Evolutionary conservation across 345 rosid genomes (phyloP).

Genomic region (Litchi chinensis): DNA sequence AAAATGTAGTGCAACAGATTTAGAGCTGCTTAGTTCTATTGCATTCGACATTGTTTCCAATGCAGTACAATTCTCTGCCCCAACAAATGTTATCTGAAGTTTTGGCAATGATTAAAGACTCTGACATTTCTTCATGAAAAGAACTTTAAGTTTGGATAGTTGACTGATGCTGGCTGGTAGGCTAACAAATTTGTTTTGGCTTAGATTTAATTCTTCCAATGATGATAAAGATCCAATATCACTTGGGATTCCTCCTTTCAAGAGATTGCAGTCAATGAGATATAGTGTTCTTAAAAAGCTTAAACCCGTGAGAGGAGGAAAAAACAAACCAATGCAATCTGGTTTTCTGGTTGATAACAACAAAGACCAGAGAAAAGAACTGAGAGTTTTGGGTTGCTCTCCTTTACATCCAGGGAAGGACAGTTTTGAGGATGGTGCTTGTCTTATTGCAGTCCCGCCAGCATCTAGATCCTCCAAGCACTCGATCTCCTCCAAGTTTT

Average conservation of each 20-base stretch:
- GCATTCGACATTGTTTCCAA: constrained; percentile 10
- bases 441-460: too few relatives aligned
- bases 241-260: background rate
- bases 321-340: background rate
- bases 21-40: background rate
- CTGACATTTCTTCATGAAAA: too few relatives aligned
- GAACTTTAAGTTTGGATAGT: too few relatives aligned
- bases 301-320: background rate
- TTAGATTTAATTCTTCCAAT: too few relatives aligned
- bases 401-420: too few relatives aligned
- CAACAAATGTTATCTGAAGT: constrained; percentile 8
- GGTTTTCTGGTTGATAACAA: background rate
- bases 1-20: background rate
- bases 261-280: background rate
- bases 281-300: background rate
- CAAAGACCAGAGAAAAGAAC: too few relatives aligned
- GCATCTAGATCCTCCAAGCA: too few relatives aligned
- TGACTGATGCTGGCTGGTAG: too few relatives aligned
- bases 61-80: background rate
- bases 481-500: too few relatives aligned
- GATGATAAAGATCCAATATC: background rate
- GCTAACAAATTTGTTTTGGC: too few relatives aligned
- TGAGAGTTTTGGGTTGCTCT: too few relatives aligned
- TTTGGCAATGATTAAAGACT: background rate
- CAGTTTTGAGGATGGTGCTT: too few relatives aligned